These are phyloP conservation scores for Ajuga chamaepitys DNA, from an alignment of 257 asterid genomes.

Conservation along the genomic window DNA sequence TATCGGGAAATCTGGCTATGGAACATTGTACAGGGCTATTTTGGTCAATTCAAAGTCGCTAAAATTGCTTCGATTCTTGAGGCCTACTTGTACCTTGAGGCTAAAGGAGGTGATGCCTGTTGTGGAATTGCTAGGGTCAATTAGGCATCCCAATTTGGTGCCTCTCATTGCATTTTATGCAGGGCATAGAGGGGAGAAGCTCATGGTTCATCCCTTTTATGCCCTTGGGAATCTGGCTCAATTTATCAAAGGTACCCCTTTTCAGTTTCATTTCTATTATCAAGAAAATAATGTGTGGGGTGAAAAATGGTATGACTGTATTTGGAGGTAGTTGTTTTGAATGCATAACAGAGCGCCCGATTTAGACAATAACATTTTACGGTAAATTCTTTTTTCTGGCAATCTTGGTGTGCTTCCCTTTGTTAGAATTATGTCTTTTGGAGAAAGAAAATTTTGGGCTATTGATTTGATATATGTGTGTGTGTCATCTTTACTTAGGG, in stretches of 20 bases:
- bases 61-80: constrained; percentile 68
- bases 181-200: constrained; percentile 77
- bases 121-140: constrained; percentile 61
- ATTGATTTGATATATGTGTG: too few species aligned
- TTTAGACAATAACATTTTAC: background rate
- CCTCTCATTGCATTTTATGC: constrained; percentile 81
- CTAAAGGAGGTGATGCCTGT: constrained; percentile 54
- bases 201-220: constrained; percentile 79
- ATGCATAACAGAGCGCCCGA: background rate
- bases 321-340: constrained; percentile 1
- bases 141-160: constrained; percentile 77
- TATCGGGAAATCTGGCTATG: constrained; percentile 75
- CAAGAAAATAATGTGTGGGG: constrained; percentile 1
- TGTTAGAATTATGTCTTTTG: background rate
- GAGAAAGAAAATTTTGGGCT: too few species aligned
- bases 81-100: constrained; percentile 84
- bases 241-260: constrained; percentile 53
- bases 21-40: constrained; percentile 69
- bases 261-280: background rate
- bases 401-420: constrained; percentile 1
- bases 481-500: too few species aligned
- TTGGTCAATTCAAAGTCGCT: constrained; percentile 48
- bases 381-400: background rate
- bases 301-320: background rate
- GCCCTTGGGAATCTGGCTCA: constrained; percentile 58